phyloP scores from a whole-genome alignment of 495 filamentous ascomycete genomes.

The Physcia stellaris region DNA sequence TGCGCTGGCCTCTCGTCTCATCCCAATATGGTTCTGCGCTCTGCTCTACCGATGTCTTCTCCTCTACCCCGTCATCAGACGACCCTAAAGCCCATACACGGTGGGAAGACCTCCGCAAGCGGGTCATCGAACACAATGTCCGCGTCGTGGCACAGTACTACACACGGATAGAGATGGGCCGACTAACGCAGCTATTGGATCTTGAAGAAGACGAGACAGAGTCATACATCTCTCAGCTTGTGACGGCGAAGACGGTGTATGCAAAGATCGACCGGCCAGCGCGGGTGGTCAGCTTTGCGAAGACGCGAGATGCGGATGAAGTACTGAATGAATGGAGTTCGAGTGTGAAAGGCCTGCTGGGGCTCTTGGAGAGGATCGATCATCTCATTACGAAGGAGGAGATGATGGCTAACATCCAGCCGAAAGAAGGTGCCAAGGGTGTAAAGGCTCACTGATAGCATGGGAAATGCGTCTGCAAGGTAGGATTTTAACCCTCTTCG shows the following conservation, averaged over 20 bases:
- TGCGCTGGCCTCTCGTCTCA: slow-evolving; percentile 92
- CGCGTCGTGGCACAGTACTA: slow-evolving; percentile 97
- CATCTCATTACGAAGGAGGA: slow-evolving; percentile 99
- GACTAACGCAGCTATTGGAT: slow-evolving; percentile 79
- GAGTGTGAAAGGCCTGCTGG: slow-evolving; percentile 95
- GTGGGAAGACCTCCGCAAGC: slow-evolving; percentile 90
- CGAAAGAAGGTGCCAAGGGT: slow-evolving; percentile 45
- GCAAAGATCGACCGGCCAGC: slow-evolving; percentile 96
- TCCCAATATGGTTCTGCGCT: slow-evolving; percentile 78
- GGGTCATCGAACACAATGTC: slow-evolving; percentile 98
- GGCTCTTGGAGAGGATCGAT: slow-evolving; percentile 84
- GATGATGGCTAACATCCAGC: slow-evolving; percentile 97
- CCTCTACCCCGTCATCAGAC: slow-evolving; percentile 25
- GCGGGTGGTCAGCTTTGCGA: slow-evolving; percentile 79
- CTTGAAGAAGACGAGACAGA: slow-evolving; percentile 91
- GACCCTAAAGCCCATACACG: slow-evolving; percentile 68
- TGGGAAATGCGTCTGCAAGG: no score
- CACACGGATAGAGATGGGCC: slow-evolving; percentile 84
- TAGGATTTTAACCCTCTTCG: no score
- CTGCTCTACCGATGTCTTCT: slow-evolving; percentile 84
- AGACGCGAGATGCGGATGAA: slow-evolving; percentile 90
- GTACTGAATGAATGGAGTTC: slow-evolving; percentile 97
- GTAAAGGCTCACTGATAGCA: slow-evolving; percentile 15
- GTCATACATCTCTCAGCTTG: slow-evolving; percentile 89
- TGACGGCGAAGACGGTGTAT: slow-evolving; percentile 91